Evolutionary conservation across 75 land plant genomes (phyloP), one percentile per base, ranked within the genome.

Genomic region (Adiantum capillusveneris): DNA sequence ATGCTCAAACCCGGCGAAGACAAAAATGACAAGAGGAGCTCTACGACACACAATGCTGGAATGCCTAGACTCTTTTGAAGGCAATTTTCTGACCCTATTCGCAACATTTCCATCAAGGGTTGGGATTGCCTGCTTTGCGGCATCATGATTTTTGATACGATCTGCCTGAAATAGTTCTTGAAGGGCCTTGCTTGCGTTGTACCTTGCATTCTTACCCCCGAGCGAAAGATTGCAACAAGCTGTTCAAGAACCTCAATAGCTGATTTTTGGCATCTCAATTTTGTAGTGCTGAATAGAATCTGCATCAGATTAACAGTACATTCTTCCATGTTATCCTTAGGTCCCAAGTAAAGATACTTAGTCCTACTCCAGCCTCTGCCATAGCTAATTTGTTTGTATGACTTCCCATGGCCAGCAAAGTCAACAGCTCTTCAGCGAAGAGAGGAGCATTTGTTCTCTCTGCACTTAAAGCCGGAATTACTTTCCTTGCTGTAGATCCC

Each of bases 391-490:
- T 77, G 62, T 74, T 77, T 31, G 56, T 53, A 58, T 67, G 63
- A 68, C 64, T 77, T 31, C 71, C 71, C 9, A 34, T 63, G 2
- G 78, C 79, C 30, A 77, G 37, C 66, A 67, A 52, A 20, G 78
- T 61, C 43, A 77, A 57, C 13, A 77, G 45, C 11, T 62, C 66
- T 39, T 76, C 44, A n/a, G 79, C 79, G 22, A 77, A 60, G 24
- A 79, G 78, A n/a, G 79, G 78, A 29, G 79, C 79, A 41, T 71
- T 78, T 21, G 79, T 78, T 41, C 72, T 79, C 42, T 77, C 79
- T 53, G 79, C 58, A 11, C 60, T 67, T 41, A 77, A 44, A 61
- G 65, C 78, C 13, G 79, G 79, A 19, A 77, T 77, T 31, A 79
- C 77, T 53, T 77, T 77, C 20, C 78, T 72, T 37, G 78, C 78